A percentile compares a stretch with the other conserved stretches of the same genome.
These are phyloP conservation scores for Clitopilus hobsonii DNA, from an alignment of 768 basidiomycete species.

Conservation along the genomic window DNA sequence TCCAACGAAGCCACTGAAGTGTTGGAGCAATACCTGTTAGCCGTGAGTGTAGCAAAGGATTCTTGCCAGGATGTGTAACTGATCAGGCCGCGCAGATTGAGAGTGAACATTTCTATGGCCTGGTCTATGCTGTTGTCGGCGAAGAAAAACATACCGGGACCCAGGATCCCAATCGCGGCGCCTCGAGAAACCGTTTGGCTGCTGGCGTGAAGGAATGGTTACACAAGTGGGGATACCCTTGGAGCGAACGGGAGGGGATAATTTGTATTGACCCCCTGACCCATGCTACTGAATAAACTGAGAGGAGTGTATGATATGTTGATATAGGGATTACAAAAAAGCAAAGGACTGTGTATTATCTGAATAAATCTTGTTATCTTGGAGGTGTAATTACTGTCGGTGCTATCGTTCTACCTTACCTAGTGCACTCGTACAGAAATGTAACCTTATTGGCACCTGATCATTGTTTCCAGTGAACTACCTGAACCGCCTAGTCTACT, in stretches of 20 bases:
- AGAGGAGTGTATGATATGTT: background rate
- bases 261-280: conserved; percentile 86
- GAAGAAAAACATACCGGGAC: conserved; percentile 95
- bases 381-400: background rate
- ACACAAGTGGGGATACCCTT: conserved; percentile 93
- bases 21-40: conserved; percentile 81
- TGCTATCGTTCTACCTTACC: background rate
- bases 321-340: background rate
- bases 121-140: conserved; percentile 87
- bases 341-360: background rate
- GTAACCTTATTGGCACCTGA: background rate
- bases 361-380: background rate
- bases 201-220: conserved; percentile 88
- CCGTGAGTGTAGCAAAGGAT: conserved; percentile 48
- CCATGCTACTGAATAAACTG: conserved; percentile 45
- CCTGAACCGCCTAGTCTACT: background rate
- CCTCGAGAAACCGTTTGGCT: conserved; percentile 78
- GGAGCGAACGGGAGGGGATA: conserved; percentile 89
- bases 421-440: background rate
- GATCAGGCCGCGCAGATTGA: too few relatives aligned
- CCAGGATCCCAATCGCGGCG: conserved; percentile 79
- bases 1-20: conserved; percentile 91
- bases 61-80: too few relatives aligned
- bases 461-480: too few relatives aligned
- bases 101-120: conserved; percentile 80